These are phyloP conservation scores for Wickerhamiella dianesei DNA, from an alignment of 805 yeast genomes.

Conservation along the genomic window DNA sequence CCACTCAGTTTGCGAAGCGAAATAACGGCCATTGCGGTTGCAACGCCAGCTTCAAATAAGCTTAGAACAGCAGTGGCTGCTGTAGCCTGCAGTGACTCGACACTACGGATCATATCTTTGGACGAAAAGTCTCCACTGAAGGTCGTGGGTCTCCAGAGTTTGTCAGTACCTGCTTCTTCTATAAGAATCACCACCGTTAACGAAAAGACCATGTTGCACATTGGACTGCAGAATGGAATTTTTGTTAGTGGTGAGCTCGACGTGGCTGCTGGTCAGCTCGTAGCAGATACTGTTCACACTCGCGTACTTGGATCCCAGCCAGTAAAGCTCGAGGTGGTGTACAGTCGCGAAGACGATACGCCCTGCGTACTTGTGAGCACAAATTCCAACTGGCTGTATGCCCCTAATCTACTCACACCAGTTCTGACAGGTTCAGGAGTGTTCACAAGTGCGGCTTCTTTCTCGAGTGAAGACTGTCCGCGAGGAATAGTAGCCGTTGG, in stretches of 20 bases:
- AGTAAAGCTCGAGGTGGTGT: conserved; percentile 35
- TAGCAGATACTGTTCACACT: conserved; percentile 39
- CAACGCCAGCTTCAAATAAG: conserved; percentile 37
- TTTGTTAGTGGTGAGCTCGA: conserved; percentile 54
- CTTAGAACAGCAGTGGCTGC: conserved; percentile 45
- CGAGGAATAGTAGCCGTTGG: conserved; percentile 53
- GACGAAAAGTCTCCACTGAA: conserved; percentile 48
- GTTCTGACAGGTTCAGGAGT: conserved; percentile 24
- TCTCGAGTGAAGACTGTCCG: conserved; percentile 48
- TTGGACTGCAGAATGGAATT: conserved; percentile 77
- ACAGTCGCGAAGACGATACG: conserved; percentile 10
- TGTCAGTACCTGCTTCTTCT: conserved; percentile 39
- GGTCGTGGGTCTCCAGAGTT: conserved; percentile 47
- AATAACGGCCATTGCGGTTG: conserved; percentile 24
- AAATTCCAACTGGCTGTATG: conserved; percentile 37
- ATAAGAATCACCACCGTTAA: conserved; percentile 23
- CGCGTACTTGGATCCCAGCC: conserved; percentile 63
- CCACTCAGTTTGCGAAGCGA: conserved; percentile 33
- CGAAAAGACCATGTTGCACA: conserved; percentile 36
- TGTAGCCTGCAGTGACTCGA: conserved; percentile 57
- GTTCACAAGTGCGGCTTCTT: conserved; percentile 34
- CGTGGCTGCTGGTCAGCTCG: conserved; percentile 42
- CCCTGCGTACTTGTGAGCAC: conserved; percentile 36
- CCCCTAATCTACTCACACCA: not conserved
- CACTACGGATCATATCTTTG: conserved; percentile 55